Percentiles rank a stretch among this genome's conserved stretches.
phyloP scores from a whole-genome alignment of 495 filamentous ascomycete species.

The Aspergillus sclerotiicarbonarius region DNA sequence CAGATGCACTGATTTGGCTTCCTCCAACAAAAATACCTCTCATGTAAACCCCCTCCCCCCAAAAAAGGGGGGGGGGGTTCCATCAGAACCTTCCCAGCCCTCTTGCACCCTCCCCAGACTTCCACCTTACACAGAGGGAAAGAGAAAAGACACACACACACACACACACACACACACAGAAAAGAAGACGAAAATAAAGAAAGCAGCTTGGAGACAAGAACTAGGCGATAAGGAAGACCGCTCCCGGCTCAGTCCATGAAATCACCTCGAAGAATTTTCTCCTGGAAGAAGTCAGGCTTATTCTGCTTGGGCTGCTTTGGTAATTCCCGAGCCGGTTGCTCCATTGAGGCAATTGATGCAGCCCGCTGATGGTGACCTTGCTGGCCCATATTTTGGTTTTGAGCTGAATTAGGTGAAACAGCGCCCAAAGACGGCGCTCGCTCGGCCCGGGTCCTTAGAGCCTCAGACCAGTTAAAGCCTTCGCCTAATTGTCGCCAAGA shows the following conservation, averaged over 20 bases:
- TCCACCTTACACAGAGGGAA: too few species aligned
- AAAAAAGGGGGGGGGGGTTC: too few species aligned
- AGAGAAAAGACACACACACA: too few species aligned
- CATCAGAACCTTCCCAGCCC: too few species aligned
- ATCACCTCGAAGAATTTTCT: slow-evolving; percentile 94
- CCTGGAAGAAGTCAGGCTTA: slow-evolving; percentile 88
- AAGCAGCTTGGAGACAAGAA: slow-evolving; percentile 6
- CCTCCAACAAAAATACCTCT: too few species aligned
- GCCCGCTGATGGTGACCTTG: slow-evolving; percentile 46
- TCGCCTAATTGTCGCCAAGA: slow-evolving; percentile 67
- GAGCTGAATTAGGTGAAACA: slow-evolving; percentile 39
- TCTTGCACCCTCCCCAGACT: too few species aligned
- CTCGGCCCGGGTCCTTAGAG: slow-evolving; percentile 84
- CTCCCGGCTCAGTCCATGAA: slow-evolving; percentile 77
- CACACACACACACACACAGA: too few species aligned
- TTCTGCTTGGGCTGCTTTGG: slow-evolving; percentile 62
- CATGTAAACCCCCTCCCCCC: too few species aligned
- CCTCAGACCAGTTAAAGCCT: slow-evolving; percentile 93
- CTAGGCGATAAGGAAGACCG: neutral
- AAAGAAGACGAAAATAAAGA: neutral
- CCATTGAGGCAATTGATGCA: slow-evolving; percentile 67
- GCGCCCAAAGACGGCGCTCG: slow-evolving; percentile 64
- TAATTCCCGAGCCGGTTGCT: slow-evolving; percentile 65
- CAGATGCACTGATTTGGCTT: too few species aligned
- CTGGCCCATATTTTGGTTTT: slow-evolving; percentile 26